Percentiles rank a stretch among this genome's conserved stretches.
Evolutionary conservation across 352 stramenopile species (phyloP).

Genomic region (Globisporangium uncinulatum): DNA sequence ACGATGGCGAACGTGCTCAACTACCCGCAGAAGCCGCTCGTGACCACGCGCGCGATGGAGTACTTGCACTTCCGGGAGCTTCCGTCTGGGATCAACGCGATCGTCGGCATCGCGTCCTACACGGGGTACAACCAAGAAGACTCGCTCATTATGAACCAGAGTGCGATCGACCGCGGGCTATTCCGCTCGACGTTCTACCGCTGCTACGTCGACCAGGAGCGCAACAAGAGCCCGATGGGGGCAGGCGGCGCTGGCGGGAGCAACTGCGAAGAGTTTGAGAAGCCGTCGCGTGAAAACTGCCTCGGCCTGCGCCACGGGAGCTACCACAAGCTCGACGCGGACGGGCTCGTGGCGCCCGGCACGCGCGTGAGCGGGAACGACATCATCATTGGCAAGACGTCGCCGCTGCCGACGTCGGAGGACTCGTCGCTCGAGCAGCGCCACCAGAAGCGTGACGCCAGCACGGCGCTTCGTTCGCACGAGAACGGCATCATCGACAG

Average conservation of each 20-base stretch:
- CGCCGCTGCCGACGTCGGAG: constrained; percentile 78
- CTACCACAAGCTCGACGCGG: constrained; percentile 98
- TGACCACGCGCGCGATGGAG: constrained; percentile 99
- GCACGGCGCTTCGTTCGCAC: constrained; percentile 95
- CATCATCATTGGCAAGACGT: constrained; percentile 99
- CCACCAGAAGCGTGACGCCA: constrained; percentile 96
- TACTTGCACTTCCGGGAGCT: constrained; percentile 98
- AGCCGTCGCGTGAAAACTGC: constrained; percentile 92
- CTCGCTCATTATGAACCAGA: constrained; percentile 99
- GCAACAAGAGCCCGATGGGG: constrained; percentile 79
- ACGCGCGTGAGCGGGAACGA: constrained; percentile 97
- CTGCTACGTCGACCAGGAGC: constrained; percentile 96
- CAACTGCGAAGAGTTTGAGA: constrained; percentile 94
- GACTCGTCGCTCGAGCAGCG: constrained; percentile 80
- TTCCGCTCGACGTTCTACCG: constrained; percentile 99
- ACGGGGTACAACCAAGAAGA: constrained; percentile 99
- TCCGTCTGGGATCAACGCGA: constrained; percentile 98
- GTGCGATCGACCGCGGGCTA: constrained; percentile 97
- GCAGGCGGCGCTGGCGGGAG: constrained; percentile 48
- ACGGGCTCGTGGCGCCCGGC: constrained; percentile 95
- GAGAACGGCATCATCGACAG: constrained; percentile 99
- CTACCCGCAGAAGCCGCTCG: constrained; percentile 99
- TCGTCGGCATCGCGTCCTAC: constrained; percentile 87
- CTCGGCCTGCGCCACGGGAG: constrained; percentile 93
- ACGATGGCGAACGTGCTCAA: constrained; percentile 99